These are phyloP conservation scores for Saccharum officinarum DNA, from an alignment of 176 grass and related monocot genomes.

Conservation along the genomic window DNA sequence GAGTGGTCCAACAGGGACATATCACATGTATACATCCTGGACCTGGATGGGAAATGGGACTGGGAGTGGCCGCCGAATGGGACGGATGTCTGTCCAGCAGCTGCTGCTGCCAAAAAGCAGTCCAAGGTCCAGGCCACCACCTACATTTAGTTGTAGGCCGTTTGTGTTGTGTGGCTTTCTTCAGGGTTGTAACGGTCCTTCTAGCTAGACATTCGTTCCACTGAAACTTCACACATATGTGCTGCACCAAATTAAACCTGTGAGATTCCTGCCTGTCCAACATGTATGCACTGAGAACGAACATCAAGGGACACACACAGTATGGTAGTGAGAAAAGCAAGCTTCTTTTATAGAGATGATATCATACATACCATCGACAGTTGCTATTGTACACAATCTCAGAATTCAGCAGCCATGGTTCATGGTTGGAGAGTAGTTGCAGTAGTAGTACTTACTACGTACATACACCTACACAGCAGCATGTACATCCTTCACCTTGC, in stretches of 20 bases:
- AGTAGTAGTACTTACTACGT: not conserved
- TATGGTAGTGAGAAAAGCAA: not conserved
- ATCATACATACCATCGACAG: not conserved
- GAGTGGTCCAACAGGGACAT: slow-evolving; percentile 24
- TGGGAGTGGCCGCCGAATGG: not conserved
- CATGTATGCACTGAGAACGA: not conserved
- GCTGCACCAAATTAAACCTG: not conserved
- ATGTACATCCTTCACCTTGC: not conserved
- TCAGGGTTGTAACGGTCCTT: not conserved
- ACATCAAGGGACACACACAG: not conserved
- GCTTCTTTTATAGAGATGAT: not conserved
- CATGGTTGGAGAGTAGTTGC: not conserved
- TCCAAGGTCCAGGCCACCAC: not conserved
- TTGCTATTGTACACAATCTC: not conserved
- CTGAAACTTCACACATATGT: not conserved
- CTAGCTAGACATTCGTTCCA: not conserved
- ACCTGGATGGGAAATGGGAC: not conserved
- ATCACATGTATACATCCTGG: not conserved
- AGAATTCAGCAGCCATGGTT: not conserved
- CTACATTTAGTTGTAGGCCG: not conserved
- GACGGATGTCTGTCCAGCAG: not conserved
- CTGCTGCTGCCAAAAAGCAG: not conserved
- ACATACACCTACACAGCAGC: not conserved
- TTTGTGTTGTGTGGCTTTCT: not conserved
- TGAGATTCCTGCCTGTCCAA: no score